These are phyloP conservation scores for Mediolabrus comicus DNA, from an alignment of 108 stramenopile species.

Conservation along the genomic window DNA sequence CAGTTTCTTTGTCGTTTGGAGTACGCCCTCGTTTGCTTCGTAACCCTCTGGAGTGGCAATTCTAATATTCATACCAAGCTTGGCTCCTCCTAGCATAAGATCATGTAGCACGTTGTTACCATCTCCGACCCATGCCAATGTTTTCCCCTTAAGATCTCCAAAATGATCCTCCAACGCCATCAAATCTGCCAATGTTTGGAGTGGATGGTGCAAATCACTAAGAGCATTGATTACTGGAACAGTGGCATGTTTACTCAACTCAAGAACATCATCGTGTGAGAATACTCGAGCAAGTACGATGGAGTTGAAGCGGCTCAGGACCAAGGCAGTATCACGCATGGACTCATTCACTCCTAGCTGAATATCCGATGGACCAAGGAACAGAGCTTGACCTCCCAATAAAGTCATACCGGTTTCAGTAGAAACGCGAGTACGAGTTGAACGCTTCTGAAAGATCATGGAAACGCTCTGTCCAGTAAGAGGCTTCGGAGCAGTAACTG, in stretches of 20 bases:
- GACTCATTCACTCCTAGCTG: constrained; percentile 96
- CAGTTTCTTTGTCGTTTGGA: constrained; percentile 60
- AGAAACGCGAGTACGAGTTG: constrained; percentile 94
- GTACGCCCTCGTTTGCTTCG: constrained; percentile 73
- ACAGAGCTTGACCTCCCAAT: constrained; percentile 94
- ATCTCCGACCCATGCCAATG: constrained; percentile 98
- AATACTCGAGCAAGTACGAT: constrained; percentile 93
- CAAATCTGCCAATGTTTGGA: constrained; percentile 96
- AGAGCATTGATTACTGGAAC: constrained; percentile 98
- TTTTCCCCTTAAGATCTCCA: constrained; percentile 77
- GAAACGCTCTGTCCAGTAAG: constrained; percentile 83
- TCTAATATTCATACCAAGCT: constrained; percentile 92
- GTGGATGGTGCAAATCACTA: constrained; percentile 93
- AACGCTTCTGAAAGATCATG: constrained; percentile 98
- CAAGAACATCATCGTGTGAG: constrained; percentile 79
- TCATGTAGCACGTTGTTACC: constrained; percentile 98
- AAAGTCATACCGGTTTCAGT: constrained; percentile 95
- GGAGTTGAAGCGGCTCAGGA: constrained; percentile 91
- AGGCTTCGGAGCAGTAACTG: constrained; percentile 58
- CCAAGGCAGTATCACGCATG: constrained; percentile 88
- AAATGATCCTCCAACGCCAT: constrained; percentile 95
- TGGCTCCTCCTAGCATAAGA: constrained; percentile 90
- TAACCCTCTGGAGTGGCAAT: constrained; percentile 93
- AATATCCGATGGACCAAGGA: constrained; percentile 92
- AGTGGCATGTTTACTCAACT: constrained; percentile 77